Percentiles rank a stretch among this genome's conserved stretches.
phyloP scores from a whole-genome alignment of 78 protist species.

The Pigoraptor vietnamica region DNA sequence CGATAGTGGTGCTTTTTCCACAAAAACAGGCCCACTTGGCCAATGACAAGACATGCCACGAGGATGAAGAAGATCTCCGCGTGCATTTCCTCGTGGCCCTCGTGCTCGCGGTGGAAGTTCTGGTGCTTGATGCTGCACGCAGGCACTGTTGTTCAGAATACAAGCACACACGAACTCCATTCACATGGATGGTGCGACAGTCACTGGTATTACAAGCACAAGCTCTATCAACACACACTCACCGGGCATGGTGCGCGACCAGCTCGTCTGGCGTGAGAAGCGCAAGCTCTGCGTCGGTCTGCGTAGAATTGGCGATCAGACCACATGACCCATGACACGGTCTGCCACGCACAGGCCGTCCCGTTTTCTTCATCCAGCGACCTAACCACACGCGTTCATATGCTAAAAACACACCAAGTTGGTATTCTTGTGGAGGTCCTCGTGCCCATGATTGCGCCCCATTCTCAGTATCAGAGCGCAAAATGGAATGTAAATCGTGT shows the following conservation, averaged over 20 bases:
- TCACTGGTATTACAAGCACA: too few species aligned
- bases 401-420: background rate
- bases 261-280: background rate
- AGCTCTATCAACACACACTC: too few species aligned
- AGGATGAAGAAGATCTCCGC: slow-evolving; percentile 1
- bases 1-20: background rate
- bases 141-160: too few species aligned
- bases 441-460: background rate
- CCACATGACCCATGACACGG: too few species aligned
- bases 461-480: background rate
- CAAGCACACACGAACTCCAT: too few species aligned
- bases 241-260: background rate
- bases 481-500: too few species aligned
- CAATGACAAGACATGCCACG: background rate
- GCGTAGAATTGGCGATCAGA: too few species aligned
- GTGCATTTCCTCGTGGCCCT: slow-evolving; percentile 13
- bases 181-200: too few species aligned
- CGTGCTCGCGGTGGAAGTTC: background rate
- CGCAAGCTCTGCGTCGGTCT: background rate
- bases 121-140: background rate
- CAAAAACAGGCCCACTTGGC: background rate
- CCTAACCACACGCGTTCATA: too few species aligned
- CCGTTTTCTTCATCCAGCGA: too few species aligned
- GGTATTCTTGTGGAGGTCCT: background rate
- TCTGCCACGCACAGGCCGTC: too few species aligned